phyloP scores from a whole-genome alignment of 163 green algal genomes.

The Chlorella variabilis region DNA sequence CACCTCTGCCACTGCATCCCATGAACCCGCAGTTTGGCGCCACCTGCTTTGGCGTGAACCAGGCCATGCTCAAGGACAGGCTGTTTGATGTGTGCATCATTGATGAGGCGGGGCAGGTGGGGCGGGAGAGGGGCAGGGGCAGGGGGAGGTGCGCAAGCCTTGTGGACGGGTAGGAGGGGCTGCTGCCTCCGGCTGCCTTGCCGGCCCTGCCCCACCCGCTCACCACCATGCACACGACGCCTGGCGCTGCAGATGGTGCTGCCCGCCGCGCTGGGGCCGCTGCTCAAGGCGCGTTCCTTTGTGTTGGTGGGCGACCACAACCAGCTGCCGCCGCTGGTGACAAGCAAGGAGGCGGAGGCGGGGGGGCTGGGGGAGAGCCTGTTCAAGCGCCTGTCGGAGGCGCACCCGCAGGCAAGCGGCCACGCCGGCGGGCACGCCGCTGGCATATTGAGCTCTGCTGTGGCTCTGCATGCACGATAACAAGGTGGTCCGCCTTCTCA shows the following conservation, averaged over 20 bases:
- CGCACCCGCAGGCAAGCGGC: slow-evolving; percentile 71
- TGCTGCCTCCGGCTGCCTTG: not conserved
- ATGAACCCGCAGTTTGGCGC: slow-evolving; percentile 68
- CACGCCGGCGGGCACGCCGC: no score
- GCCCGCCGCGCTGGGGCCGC: slow-evolving; percentile 44
- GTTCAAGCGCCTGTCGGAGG: slow-evolving; percentile 84
- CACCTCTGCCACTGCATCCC: not conserved
- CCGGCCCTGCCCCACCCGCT: not conserved
- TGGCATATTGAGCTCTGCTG: not conserved
- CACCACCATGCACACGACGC: not conserved
- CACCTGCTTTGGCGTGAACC: slow-evolving; percentile 76
- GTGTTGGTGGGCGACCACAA: slow-evolving; percentile 92
- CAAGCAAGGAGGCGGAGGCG: slow-evolving; percentile 57
- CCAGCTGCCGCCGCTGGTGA: slow-evolving; percentile 94
- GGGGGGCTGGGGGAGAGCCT: slow-evolving; percentile 78
- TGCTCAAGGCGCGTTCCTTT: slow-evolving; percentile 73
- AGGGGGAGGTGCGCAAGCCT: not conserved
- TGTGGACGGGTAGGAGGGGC: not conserved
- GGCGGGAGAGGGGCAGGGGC: not conserved
- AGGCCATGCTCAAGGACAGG: slow-evolving; percentile 66
- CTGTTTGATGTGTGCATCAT: slow-evolving; percentile 93
- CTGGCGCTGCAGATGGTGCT: slow-evolving; percentile 24
- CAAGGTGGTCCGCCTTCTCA: not conserved
- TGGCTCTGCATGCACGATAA: not conserved
- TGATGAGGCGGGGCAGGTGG: slow-evolving; percentile 91